Percentiles rank a stretch among this genome's conserved stretches.
Evolutionary conservation across 768 basidiomycete species (phyloP).

Genomic region (Psilocybe azurescens): DNA sequence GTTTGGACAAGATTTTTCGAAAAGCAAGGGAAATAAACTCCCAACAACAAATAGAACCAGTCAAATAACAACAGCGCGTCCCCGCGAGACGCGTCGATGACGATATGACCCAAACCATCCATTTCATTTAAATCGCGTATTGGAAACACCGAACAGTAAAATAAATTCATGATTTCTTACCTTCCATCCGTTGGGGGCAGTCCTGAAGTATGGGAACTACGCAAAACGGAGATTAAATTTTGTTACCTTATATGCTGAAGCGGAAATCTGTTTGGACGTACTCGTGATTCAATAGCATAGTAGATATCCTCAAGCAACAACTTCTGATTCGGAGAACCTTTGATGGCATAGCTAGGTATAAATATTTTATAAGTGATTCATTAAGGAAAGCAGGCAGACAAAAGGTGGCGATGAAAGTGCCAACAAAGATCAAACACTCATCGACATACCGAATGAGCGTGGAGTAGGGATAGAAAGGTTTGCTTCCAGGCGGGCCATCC

Average conservation of each 20-base stretch:
- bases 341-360: slow-evolving; percentile 79
- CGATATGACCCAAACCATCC: slow-evolving; percentile 11
- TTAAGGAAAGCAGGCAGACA: slow-evolving; percentile 9
- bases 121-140: slow-evolving; percentile 9
- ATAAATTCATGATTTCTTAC: slow-evolving; percentile 46
- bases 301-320: slow-evolving; percentile 89
- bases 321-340: slow-evolving; percentile 88
- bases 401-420: not conserved
- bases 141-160: slow-evolving; percentile 18
- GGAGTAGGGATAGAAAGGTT: slow-evolving; percentile 91
- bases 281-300: slow-evolving; percentile 88
- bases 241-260: slow-evolving; percentile 17
- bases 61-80: slow-evolving; percentile 70
- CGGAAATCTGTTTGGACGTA: slow-evolving; percentile 42
- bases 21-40: slow-evolving; percentile 40
- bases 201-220: slow-evolving; percentile 89
- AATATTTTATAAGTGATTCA: slow-evolving; percentile 14
- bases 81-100: slow-evolving; percentile 43
- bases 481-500: slow-evolving; percentile 87
- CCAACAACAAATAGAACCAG: slow-evolving; percentile 65
- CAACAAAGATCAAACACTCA: slow-evolving; percentile 12
- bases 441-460: slow-evolving; percentile 82
- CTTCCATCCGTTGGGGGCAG: slow-evolving; percentile 91
- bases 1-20: slow-evolving; percentile 34
- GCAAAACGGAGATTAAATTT: slow-evolving; percentile 17